Evolutionary conservation across 208 protist species (phyloP), one percentile per base, ranked within the genome.

Genomic region (Balamuthia mandrillaris): DNA sequence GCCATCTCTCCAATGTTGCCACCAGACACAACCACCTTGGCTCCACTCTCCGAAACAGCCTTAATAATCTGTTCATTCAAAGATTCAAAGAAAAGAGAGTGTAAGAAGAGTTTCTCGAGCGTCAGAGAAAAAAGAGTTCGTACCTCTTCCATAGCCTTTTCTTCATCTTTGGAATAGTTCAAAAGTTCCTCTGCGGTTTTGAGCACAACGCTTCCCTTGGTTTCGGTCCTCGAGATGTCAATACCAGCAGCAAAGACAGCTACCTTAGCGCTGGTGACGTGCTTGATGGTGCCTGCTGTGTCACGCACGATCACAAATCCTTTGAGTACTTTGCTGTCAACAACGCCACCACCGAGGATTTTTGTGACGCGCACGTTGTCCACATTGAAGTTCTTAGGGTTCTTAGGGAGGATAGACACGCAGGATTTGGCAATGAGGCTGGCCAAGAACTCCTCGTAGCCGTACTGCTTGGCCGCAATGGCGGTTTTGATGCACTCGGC

Each of bases 291-390:
- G 83, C 96, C 96, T 75, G 98, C 96, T 1, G 95, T 88, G 81
- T 91, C 94, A 61, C 98, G 95, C 47, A 89, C 88, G 86, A 99
- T 94, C n/a, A 99, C 97, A 82, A 99, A 98, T 35, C 99, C 99
- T 70, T 95, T 95, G 14, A 99, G 86, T 7, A 99, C 92, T 29
- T 85, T 89, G 9, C 96, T 97, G 66, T 97, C 94, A n/a, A 92
- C 74, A 18, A 99, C 90, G 49, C 93, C 95, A 72, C 96, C 96
- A 54, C 99, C 99, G 52, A 97, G 92, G 72, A 99, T 95, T 93
- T 99, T 99, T 33, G 95, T 94, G 7, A 99, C 96, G 66, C 99
- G 96, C 24, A 99, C 96, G 88, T 99, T 99, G 88, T 99, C 99
- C 9, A 99, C 95, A 89, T 99, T 99, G 92, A 99, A 99, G 47